These are phyloP conservation scores for Astrephomene gubernaculifera DNA, from an alignment of 139 green algal genomes.

Conservation along the genomic window DNA sequence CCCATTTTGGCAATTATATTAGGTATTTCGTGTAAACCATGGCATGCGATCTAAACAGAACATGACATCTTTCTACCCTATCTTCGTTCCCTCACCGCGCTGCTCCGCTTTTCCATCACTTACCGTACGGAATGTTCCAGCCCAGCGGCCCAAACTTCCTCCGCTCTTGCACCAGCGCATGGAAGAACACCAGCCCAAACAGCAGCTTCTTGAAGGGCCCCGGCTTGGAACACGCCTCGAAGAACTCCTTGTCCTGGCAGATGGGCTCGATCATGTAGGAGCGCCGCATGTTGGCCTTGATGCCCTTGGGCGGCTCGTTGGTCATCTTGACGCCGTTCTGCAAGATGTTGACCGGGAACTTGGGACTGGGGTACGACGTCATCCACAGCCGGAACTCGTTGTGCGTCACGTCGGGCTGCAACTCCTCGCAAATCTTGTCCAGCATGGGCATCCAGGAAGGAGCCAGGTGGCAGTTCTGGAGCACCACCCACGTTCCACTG, in stretches of 20 bases:
- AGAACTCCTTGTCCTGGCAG: slow-evolving; percentile 54
- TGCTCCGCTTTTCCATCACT: not conserved
- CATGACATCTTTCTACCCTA: too few species aligned
- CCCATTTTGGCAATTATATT: too few species aligned
- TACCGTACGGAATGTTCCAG: slow-evolving; percentile 78
- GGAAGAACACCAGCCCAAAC: slow-evolving; percentile 76
- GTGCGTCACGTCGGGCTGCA: slow-evolving; percentile 69
- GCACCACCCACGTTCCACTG: slow-evolving; percentile 70
- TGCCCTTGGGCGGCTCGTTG: slow-evolving; percentile 85
- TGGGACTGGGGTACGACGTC: slow-evolving; percentile 73
- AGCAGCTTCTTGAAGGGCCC: slow-evolving; percentile 74
- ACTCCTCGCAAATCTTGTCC: slow-evolving; percentile 81
- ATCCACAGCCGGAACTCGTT: slow-evolving; percentile 82
- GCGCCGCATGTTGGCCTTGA: slow-evolving; percentile 78
- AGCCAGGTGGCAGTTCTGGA: slow-evolving; percentile 83
- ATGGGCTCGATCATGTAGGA: slow-evolving; percentile 76
- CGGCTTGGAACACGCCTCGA: slow-evolving; percentile 61
- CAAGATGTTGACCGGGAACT: slow-evolving; percentile 80
- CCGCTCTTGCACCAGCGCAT: slow-evolving; percentile 74
- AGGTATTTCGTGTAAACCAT: too few species aligned
- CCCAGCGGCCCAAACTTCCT: slow-evolving; percentile 75
- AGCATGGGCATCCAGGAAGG: slow-evolving; percentile 79
- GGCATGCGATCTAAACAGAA: too few species aligned
- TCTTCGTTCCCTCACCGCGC: too few species aligned
- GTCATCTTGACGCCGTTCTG: slow-evolving; percentile 86